phyloP scores from a whole-genome alignment of 495 filamentous ascomycete genomes.

The Penicillium maclennaniae region DNA sequence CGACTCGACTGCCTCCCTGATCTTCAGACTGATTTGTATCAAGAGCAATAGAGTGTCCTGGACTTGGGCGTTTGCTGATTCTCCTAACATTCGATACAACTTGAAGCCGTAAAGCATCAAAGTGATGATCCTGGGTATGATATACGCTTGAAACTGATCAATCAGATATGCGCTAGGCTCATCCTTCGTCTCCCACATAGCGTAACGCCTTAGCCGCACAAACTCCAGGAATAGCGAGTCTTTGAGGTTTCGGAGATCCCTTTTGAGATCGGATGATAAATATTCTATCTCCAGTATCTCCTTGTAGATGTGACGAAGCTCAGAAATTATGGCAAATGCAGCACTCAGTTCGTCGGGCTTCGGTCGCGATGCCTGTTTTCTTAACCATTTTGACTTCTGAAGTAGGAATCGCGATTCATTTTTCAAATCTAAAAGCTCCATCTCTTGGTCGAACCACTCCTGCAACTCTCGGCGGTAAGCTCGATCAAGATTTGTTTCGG shows the following conservation, averaged over 20 bases:
- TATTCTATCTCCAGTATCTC: not conserved
- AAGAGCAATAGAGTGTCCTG: constrained; percentile 3
- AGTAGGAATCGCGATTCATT: not conserved
- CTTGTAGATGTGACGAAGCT: constrained; percentile 5
- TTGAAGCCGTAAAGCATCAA: constrained; percentile 4
- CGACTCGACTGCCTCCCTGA: not conserved
- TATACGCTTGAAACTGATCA: constrained; percentile 14
- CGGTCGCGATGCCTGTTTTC: not conserved
- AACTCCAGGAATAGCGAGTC: not conserved
- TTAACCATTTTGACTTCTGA: not conserved
- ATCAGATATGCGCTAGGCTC: not conserved
- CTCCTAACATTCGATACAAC: not conserved
- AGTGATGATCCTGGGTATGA: constrained; percentile 2
- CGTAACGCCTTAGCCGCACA: not conserved
- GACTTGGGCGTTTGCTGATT: not conserved
- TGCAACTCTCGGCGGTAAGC: not conserved
- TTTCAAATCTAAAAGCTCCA: not conserved
- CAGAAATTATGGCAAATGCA: not conserved
- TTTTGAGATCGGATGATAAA: not conserved
- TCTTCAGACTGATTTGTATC: not conserved
- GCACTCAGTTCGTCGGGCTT: constrained; percentile 1
- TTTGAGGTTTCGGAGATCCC: not conserved
- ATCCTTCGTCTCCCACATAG: not conserved
- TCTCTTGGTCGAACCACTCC: constrained; percentile 2
- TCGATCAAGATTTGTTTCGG: not conserved